These are phyloP conservation scores for Suhomyces sp. DNA, from an alignment of 805 yeast species.

Conservation along the genomic window DNA sequence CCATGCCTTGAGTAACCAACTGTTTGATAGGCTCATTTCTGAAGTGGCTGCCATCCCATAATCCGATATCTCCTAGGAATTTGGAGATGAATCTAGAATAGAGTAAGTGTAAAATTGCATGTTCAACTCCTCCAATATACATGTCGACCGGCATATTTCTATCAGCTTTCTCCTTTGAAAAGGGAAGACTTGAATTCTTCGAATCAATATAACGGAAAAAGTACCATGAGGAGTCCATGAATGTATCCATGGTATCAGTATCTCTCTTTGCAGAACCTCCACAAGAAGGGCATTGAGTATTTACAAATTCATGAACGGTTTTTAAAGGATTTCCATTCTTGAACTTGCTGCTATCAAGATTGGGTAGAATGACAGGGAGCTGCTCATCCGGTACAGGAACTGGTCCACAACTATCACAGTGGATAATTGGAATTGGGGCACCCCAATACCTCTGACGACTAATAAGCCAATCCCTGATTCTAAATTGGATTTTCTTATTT, in stretches of 20 bases:
- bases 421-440: conserved; percentile 93
- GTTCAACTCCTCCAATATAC: conserved; percentile 95
- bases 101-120: conserved; percentile 87
- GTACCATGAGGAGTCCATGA: conserved; percentile 98
- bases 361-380: conserved; percentile 80
- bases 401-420: conserved; percentile 81
- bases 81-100: conserved; percentile 86
- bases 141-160: conserved; percentile 77
- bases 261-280: conserved; percentile 74
- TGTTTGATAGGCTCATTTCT: conserved; percentile 79
- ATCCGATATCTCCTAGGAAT: conserved; percentile 63
- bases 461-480: conserved; percentile 90
- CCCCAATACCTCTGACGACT: conserved; percentile 98
- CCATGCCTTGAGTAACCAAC: conserved; percentile 96
- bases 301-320: conserved; percentile 62
- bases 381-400: conserved; percentile 90
- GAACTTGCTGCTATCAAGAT: conserved; percentile 49
- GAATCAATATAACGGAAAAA: conserved; percentile 82
- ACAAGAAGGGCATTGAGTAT: conserved; percentile 81
- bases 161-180: conserved; percentile 50
- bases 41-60: conserved; percentile 60
- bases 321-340: conserved; percentile 68
- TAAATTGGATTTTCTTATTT: conserved; percentile 48
- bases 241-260: conserved; percentile 98
- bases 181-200: conserved; percentile 55